Percentiles rank a stretch among this genome's conserved stretches.
Evolutionary conservation across 2,329 filamentous ascomycete genomes (phyloP).

Genomic region (Colletotrichum nymphaeae): DNA sequence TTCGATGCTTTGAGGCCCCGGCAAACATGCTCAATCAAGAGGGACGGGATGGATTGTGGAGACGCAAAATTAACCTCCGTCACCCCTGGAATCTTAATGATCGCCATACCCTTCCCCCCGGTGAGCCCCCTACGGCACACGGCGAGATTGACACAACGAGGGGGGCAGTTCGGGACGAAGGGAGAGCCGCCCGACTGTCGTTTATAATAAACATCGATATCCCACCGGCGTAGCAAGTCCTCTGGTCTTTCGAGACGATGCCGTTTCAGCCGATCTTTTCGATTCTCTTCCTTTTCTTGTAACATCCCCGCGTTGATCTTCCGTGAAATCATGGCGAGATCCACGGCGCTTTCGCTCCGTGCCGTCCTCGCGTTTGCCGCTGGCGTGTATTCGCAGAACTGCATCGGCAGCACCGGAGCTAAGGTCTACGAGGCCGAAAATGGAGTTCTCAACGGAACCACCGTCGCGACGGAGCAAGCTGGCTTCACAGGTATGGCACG

Average conservation of each 20-base stretch:
- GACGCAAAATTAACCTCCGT: conserved; percentile 19
- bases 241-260: background rate
- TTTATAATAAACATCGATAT: background rate
- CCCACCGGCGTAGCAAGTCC: background rate
- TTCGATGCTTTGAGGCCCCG: background rate
- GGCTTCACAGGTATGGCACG: conserved; percentile 49
- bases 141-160: conserved; percentile 11
- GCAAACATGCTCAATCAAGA: background rate
- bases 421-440: conserved; percentile 53
- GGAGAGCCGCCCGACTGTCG: background rate
- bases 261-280: background rate
- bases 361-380: conserved; percentile 25
- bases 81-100: conserved; percentile 16
- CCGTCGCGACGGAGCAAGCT: conserved; percentile 49
- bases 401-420: conserved; percentile 29
- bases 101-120: background rate
- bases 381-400: conserved; percentile 26
- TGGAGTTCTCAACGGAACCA: conserved; percentile 53
- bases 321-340: conserved; percentile 21
- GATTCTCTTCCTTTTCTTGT: background rate
- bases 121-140: background rate
- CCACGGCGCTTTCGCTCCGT: conserved; percentile 19
- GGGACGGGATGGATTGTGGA: conserved; percentile 10
- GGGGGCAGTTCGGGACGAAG: background rate
- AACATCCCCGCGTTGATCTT: conserved; percentile 6